Evolutionary conservation across 2,329 filamentous ascomycete species (phyloP), one percentile per base, ranked within the genome.

Genomic region (Emergomyces pasteurianus): DNA sequence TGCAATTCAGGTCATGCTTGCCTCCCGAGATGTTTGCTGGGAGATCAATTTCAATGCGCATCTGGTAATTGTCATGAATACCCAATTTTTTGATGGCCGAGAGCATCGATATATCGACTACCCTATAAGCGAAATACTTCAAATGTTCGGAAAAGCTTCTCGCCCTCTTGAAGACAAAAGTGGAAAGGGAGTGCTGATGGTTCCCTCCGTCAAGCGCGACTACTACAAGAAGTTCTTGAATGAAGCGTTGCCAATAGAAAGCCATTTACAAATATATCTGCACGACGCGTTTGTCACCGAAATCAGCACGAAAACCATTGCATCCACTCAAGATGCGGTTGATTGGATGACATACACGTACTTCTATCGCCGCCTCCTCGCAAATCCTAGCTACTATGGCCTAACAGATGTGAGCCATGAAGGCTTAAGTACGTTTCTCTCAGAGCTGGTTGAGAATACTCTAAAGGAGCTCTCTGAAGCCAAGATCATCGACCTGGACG

Each of bases 171-270:
- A 86, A 70, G 91, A 96, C 68, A 90, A 89, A 61, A 83, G 87
- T 61, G 88, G 89, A 53, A 90, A 89, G 63, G 95, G 92, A 66
- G 90, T 99, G n/a, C 81, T 99, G 52, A 97, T 99, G 94, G 85
- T 96, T 12, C 91, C 92, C 2, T 86, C 89, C 21, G 90, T 95
- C 55, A 96, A 95, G 81, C 86, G 94, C 43, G 92, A 96, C 64
- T 99, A 96, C 76, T 99, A 97, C 82, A 95, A 94, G 78, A 99
- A 99, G 76, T 99, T 99, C 79, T 78, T 99, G 65, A 92, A 94
- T 68, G 95, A 99, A 74, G 94, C 94, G 23, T 80, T 99, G 49
- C 94, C 94, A 0, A 90, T 99, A 28, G 94, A 99, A 77, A 96
- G 90, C 65, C 91, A 96, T 72, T 81, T 99, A 38, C 89, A 95